Conservation (phyloP, 2,329 filamentous ascomycete species). For the Geosmithia morbida region DNA sequence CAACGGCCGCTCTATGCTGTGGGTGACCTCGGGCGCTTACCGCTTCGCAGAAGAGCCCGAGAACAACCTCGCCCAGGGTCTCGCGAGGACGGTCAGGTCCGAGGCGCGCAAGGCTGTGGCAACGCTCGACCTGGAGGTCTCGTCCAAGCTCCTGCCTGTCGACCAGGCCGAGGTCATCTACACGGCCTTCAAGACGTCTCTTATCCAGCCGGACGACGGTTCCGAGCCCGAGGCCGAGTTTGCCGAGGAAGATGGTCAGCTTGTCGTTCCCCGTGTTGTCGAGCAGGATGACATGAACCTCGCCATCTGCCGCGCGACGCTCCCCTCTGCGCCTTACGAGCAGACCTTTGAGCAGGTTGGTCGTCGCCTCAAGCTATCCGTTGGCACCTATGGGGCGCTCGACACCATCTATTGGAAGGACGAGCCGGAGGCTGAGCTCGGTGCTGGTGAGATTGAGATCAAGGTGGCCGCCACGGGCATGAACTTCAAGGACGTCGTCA, state of each 20-base stretch:
- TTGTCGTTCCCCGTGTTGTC: conserved; percentile 4
- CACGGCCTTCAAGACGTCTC: background rate
- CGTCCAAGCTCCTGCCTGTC: conserved; percentile 5
- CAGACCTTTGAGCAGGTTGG: background rate
- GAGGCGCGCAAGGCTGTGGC: conserved; percentile 24
- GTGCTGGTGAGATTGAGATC: conserved; percentile 4
- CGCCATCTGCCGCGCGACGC: background rate
- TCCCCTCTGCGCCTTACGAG: background rate
- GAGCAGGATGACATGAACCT: background rate
- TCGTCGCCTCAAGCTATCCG: conserved; percentile 1
- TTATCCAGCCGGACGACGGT: background rate
- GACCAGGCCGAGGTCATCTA: background rate
- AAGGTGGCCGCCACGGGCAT: conserved; percentile 4
- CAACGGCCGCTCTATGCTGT: conserved; percentile 13
- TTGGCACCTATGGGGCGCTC: background rate
- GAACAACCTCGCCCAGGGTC: conserved; percentile 24
- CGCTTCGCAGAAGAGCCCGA: conserved; percentile 14
- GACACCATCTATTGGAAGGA: conserved; percentile 1
- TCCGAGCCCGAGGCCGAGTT: conserved; percentile 5
- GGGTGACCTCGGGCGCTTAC: conserved; percentile 17
- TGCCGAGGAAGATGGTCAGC: conserved; percentile 2
- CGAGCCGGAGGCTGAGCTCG: conserved; percentile 1
- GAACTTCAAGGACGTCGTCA: conserved; percentile 16
- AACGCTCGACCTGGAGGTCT: conserved; percentile 22
- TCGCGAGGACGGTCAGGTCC: conserved; percentile 24